phyloP scores from a whole-genome alignment of 2,329 filamentous ascomycete species.

The Hypoxylon sp. region DNA sequence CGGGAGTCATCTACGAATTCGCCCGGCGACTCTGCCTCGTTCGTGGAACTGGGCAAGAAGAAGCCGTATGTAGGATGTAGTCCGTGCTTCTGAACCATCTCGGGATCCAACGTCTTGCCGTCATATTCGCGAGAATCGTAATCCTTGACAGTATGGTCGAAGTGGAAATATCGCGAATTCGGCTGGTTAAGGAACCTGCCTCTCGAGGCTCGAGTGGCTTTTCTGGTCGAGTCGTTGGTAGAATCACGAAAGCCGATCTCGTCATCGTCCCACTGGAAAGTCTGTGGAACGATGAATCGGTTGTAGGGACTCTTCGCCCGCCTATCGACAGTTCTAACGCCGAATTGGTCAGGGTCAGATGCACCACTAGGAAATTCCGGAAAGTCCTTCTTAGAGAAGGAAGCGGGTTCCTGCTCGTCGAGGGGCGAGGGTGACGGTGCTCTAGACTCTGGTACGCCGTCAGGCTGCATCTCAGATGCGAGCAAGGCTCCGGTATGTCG shows the following conservation, averaged over 20 bases:
- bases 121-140: slow-evolving; percentile 60
- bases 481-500: slow-evolving; percentile 53
- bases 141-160: slow-evolving; percentile 61
- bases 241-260: slow-evolving; percentile 69
- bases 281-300: slow-evolving; percentile 60
- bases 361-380: slow-evolving; percentile 51
- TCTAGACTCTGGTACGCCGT: slow-evolving; percentile 47
- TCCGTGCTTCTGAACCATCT: slow-evolving; percentile 56
- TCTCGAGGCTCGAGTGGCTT: slow-evolving; percentile 60
- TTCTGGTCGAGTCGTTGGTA: slow-evolving; percentile 62
- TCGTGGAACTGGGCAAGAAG: slow-evolving; percentile 57
- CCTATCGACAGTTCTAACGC: slow-evolving; percentile 57
- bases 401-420: slow-evolving; percentile 38
- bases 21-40: slow-evolving; percentile 52
- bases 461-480: slow-evolving; percentile 46
- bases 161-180: slow-evolving; percentile 61
- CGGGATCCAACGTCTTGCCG: slow-evolving; percentile 60
- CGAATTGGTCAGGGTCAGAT: slow-evolving; percentile 59
- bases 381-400: slow-evolving; percentile 38
- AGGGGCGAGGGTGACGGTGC: slow-evolving; percentile 41
- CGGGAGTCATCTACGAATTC: slow-evolving; percentile 55
- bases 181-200: slow-evolving; percentile 63
- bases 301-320: slow-evolving; percentile 56
- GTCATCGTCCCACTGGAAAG: slow-evolving; percentile 58
- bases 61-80: slow-evolving; percentile 64